Evolutionary conservation across 2,329 filamentous ascomycete genomes (phyloP).

Genomic region (Penicillium sp.): DNA sequence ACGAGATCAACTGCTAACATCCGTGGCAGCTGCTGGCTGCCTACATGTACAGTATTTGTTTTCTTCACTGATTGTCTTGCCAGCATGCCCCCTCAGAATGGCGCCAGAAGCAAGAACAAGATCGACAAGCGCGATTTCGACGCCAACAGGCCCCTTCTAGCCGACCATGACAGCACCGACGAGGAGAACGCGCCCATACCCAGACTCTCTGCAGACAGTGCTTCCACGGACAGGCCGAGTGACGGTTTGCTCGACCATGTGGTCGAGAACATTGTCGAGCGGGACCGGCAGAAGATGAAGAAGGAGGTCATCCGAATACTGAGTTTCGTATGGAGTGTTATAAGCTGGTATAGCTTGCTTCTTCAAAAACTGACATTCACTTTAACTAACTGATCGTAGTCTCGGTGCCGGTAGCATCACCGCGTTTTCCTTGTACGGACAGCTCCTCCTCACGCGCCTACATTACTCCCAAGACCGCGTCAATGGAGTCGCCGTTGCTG

Average conservation of each 20-base stretch:
- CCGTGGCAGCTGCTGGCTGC: not conserved
- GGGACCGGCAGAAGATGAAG: slow-evolving; percentile 53
- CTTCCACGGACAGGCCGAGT: slow-evolving; percentile 30
- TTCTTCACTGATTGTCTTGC: not conserved
- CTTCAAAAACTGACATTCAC: not conserved
- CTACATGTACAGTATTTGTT: not conserved
- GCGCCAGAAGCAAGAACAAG: not conserved
- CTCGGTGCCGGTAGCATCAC: slow-evolving; percentile 89
- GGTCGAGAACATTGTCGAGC: slow-evolving; percentile 56
- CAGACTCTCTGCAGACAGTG: slow-evolving; percentile 15
- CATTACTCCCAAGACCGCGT: slow-evolving; percentile 89
- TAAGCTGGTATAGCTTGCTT: slow-evolving; percentile 48
- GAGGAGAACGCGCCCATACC: slow-evolving; percentile 15
- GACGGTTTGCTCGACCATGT: slow-evolving; percentile 56
- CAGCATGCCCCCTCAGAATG: not conserved
- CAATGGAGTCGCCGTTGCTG: slow-evolving; percentile 82
- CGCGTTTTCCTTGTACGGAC: slow-evolving; percentile 90
- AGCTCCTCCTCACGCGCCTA: slow-evolving; percentile 78
- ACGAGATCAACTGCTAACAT: not conserved
- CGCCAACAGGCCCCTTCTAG: slow-evolving; percentile 34
- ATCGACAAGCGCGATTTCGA: slow-evolving; percentile 47
- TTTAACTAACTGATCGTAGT: slow-evolving; percentile 26
- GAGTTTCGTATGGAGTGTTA: slow-evolving; percentile 58
- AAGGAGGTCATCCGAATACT: slow-evolving; percentile 51
- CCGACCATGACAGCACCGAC: slow-evolving; percentile 15